Evolutionary conservation across 1,139 yeast genomes (phyloP), one percentile per base, ranked within the genome.

Genomic region (Yamadazyma sp.): DNA sequence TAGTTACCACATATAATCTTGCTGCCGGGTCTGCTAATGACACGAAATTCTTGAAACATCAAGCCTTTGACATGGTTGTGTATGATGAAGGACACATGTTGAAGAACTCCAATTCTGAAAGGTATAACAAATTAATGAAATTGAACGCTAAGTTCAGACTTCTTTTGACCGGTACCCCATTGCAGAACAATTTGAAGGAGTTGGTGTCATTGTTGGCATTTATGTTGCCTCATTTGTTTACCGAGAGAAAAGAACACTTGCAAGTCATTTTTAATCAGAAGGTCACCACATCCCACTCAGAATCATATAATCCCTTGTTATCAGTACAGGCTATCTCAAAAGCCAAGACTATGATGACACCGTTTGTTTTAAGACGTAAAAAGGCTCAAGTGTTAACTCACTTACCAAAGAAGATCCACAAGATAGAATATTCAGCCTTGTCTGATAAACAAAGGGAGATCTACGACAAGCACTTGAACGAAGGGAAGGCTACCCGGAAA

Each of bases 311-410:
- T 52, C 97, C 96, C 2, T 71, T 92, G 38, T 67, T 92, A 34
- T 88, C 97, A 0, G 83, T 84, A 48, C 95, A 92, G 61, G 95
- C 98, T 1, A 89, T 92, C 44, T 76, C 81, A 31, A 86, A 89
- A 55, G 99, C 99, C 6, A 88, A 87, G 59, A 84, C 94, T 3
- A 92, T 92, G 97, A 92, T 92, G 98, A 86, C 95, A 2, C 99
- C 99, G 4, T 92, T 92, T 65, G 92, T 92, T 8, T 69, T 92
- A 52, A 76, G 99, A 59, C 81, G 99, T 58, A 85, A 85, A 55
- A 92, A 92, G 64, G 86, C 80, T 42, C 97, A 92, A 61, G 98
- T 92, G 9, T 73, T 92, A 56, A 79, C 86, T 54, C 94, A 92
- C 57, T 68, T 92, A 47, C 98, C 98, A 0, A 72, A 76, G 21